phyloP scores from a whole-genome alignment of 495 filamentous ascomycete genomes.

The Xylaria telfairii region DNA sequence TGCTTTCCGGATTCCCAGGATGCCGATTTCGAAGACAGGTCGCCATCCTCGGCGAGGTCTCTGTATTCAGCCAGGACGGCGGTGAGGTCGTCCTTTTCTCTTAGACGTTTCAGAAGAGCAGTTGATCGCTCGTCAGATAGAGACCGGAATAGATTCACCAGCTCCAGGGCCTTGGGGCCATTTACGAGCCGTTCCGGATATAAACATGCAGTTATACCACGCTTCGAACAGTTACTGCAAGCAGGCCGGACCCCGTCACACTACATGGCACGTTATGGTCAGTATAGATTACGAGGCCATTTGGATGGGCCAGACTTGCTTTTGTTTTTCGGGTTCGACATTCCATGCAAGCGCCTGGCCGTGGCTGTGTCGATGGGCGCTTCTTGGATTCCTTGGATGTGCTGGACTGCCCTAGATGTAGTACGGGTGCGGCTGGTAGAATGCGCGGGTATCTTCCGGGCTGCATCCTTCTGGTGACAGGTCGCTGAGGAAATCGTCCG shows the following conservation, averaged over 20 bases:
- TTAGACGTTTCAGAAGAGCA: conserved; percentile 9
- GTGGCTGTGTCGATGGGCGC: conserved; percentile 7
- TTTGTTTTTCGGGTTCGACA: conserved; percentile 18
- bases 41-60: neutral
- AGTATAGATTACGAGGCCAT: neutral
- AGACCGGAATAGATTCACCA: conserved; percentile 9
- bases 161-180: conserved; percentile 16
- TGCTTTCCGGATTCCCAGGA: neutral
- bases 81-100: neutral
- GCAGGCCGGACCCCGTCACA: conserved; percentile 17
- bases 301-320: conserved; percentile 3
- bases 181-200: conserved; percentile 19
- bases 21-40: neutral
- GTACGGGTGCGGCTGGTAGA: conserved; percentile 7
- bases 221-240: conserved; percentile 13
- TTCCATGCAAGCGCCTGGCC: conserved; percentile 16
- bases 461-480: conserved; percentile 7
- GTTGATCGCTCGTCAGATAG: conserved; percentile 11
- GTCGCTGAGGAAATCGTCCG: neutral
- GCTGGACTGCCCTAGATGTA: neutral
- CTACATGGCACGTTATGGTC: too few species aligned
- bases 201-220: neutral
- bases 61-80: neutral
- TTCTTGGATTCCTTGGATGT: conserved; percentile 10
- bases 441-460: conserved; percentile 15